phyloP scores from a whole-genome alignment of 1,284 basidiomycete species.

The Trametes pubescens region DNA sequence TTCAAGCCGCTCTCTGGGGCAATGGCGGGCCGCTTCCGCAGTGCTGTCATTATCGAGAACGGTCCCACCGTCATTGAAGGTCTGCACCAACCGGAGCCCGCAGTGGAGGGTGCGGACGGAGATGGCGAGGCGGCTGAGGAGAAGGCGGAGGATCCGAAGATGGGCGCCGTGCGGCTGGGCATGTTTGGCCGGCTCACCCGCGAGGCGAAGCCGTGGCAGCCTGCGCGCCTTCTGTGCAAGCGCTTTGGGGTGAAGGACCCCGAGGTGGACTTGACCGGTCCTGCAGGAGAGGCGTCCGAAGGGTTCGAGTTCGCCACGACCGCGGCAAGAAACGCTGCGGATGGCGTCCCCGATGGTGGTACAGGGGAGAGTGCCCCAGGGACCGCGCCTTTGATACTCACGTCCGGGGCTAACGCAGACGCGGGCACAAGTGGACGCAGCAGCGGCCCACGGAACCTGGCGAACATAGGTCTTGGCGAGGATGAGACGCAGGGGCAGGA shows the following conservation, averaged over 20 bases:
- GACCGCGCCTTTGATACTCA: conserved; percentile 34
- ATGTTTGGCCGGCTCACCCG: conserved; percentile 91
- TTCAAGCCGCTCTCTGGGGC: conserved; percentile 93
- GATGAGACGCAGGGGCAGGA: conserved; percentile 89
- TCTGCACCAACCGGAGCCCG: conserved; percentile 65
- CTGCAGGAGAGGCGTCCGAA: conserved; percentile 30
- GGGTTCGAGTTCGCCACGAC: conserved; percentile 32
- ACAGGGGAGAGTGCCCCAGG: conserved; percentile 28
- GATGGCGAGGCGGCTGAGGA: conserved; percentile 50
- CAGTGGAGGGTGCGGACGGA: conserved; percentile 46
- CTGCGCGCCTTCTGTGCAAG: conserved; percentile 87
- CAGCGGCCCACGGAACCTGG: conserved; percentile 59
- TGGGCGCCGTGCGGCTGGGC: conserved; percentile 82
- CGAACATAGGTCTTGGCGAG: conserved; percentile 87
- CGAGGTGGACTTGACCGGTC: conserved; percentile 50
- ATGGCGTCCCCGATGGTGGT: conserved; percentile 25
- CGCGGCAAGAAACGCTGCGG: conserved; percentile 31
- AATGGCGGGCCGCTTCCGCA: conserved; percentile 94
- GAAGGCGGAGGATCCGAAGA: conserved; percentile 72
- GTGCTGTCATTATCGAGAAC: conserved; percentile 69
- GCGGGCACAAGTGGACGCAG: conserved; percentile 22
- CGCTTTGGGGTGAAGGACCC: conserved; percentile 93
- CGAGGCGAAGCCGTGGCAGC: conserved; percentile 79
- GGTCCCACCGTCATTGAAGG: conserved; percentile 77
- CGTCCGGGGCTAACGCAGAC: conserved; percentile 15